A percentile compares a stretch with the other conserved stretches of the same genome.
Conservation (phyloP, 768 basidiomycete genomes). For the Tremella fuciformis region DNA sequence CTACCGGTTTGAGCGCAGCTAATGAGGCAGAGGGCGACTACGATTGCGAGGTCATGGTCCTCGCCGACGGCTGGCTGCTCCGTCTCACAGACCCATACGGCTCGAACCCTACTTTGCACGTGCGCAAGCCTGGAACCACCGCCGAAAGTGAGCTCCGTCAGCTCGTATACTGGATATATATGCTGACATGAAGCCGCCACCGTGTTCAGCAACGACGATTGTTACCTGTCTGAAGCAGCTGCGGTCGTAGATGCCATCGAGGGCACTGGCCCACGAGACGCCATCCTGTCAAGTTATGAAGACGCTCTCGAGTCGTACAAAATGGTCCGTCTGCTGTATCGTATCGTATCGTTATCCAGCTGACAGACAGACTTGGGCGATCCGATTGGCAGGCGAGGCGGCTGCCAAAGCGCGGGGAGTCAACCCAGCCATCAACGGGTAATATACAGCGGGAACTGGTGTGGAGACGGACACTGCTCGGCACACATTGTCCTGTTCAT, state of each 20-base stretch:
- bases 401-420: slow-evolving; percentile 8
- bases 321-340: slow-evolving; percentile 19
- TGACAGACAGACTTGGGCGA: slow-evolving; percentile 25
- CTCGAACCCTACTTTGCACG: slow-evolving; percentile 73
- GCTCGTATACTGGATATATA: background rate
- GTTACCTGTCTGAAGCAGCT: slow-evolving; percentile 24
- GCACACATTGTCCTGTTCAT: no score
- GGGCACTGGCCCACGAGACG: slow-evolving; percentile 19
- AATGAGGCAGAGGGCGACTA: slow-evolving; percentile 60
- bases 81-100: slow-evolving; percentile 74
- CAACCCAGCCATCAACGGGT: background rate
- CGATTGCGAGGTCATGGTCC: slow-evolving; percentile 86
- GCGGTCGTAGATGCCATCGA: slow-evolving; percentile 31
- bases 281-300: slow-evolving; percentile 25
- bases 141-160: slow-evolving; percentile 23
- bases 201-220: slow-evolving; percentile 32
- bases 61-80: slow-evolving; percentile 68
- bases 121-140: slow-evolving; percentile 67
- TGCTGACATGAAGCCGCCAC: slow-evolving; percentile 17
- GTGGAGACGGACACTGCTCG: no score
- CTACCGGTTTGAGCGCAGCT: background rate
- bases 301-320: slow-evolving; percentile 35
- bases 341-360: background rate
- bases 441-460: background rate
- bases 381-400: slow-evolving; percentile 24